Evolutionary conservation across 2,329 filamentous ascomycete species (phyloP), one percentile per base, ranked within the genome.

Genomic region (Cadophora gregata): DNA sequence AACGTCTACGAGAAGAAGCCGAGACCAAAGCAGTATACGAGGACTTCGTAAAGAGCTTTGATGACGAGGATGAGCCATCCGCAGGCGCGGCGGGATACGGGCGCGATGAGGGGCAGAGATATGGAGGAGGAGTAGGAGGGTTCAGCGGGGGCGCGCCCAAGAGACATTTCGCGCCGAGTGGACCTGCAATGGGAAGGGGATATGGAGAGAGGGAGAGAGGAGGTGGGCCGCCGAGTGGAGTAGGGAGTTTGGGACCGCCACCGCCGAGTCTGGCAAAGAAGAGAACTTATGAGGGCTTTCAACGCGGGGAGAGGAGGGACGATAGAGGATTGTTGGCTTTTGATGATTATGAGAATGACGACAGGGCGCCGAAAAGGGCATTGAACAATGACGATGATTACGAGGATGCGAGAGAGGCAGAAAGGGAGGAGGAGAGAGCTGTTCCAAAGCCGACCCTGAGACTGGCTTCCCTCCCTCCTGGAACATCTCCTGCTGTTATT

Each of bases 21-120:
- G 94, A 97, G 80, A 96, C 92, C 7, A 92, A 91, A 25, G 93
- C 93, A 27, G 93, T 93, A 0, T 92, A 94, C 78, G 88, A 93
- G 73, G 93, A 95, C 71, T 97, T 97, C 72, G 88, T 96, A 65
- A 95, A 95, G 79, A 93, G 86, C 64, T 92, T 92, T 73, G 89
- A 88, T 29, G 82, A 84, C 48, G 87, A 84, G 45, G 85, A 86
- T 66, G 77, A 80, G 45, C 66, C 62, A 64, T 67, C 62, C 67
- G 72, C 50, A 19, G 48, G 36, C 16, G 50, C 50, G 68, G 65
- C 71, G 53, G 69, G 63, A 8, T 69, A 59, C 65, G 63, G 64
- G 27, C 31, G 66, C 29, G 38, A 61, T 59, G 60, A 68, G 48
- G 69, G 67, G 29, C 60, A 59, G 21, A 66, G 69, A 27, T 69